These are phyloP conservation scores for Boletus sp. DNA, from an alignment of 1,284 basidiomycete species.

Conservation along the genomic window DNA sequence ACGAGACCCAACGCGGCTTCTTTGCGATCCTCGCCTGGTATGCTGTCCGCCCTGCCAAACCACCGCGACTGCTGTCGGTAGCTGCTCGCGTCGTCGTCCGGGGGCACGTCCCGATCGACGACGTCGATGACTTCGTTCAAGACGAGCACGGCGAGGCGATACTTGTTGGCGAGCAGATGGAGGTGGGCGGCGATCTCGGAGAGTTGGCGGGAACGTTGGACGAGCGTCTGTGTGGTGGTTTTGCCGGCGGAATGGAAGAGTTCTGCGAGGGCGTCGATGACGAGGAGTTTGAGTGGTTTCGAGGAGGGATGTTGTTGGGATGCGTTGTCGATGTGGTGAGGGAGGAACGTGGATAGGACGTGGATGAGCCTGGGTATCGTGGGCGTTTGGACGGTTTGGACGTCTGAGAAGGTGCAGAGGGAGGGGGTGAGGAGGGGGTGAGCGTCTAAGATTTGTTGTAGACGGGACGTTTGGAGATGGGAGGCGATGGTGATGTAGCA, in stretches of 20 bases:
- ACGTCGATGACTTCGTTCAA: slow-evolving; percentile 88
- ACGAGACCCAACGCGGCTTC: slow-evolving; percentile 85
- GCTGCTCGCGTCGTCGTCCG: slow-evolving; percentile 27
- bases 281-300: slow-evolving; percentile 67
- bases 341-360: slow-evolving; percentile 66
- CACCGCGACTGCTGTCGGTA: slow-evolving; percentile 79
- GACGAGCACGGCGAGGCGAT: slow-evolving; percentile 76
- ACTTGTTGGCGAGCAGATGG: slow-evolving; percentile 65
- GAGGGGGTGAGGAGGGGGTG: slow-evolving; percentile 54
- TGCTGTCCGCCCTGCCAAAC: slow-evolving; percentile 69
- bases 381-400: slow-evolving; percentile 66
- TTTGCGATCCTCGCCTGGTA: slow-evolving; percentile 62
- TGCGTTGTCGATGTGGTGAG: slow-evolving; percentile 54
- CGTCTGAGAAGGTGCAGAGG: slow-evolving; percentile 60
- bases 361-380: slow-evolving; percentile 68
- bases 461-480: slow-evolving; percentile 68
- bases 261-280: slow-evolving; percentile 84
- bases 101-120: slow-evolving; percentile 47
- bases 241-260: slow-evolving; percentile 68
- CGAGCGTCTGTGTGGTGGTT: slow-evolving; percentile 59
- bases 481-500: slow-evolving; percentile 81
- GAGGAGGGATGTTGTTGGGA: slow-evolving; percentile 32
- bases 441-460: slow-evolving; percentile 56
- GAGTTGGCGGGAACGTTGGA: slow-evolving; percentile 72
- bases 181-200: slow-evolving; percentile 67